Conservation (phyloP, 31 red algal genomes). For the Odonthalia washingtoniensis region DNA sequence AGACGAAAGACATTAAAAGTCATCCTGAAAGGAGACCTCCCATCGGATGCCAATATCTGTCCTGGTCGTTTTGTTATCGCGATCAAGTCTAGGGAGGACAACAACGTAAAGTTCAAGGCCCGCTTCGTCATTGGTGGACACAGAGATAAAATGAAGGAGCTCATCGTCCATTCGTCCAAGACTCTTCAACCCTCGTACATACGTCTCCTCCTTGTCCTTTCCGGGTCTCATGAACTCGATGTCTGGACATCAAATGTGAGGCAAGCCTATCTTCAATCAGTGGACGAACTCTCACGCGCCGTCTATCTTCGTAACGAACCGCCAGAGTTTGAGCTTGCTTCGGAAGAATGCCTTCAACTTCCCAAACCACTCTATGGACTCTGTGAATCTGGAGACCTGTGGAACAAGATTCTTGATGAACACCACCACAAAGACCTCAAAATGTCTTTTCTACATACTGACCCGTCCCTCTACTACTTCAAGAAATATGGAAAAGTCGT, state of each 20-base stretch:
- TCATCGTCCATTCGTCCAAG: slow-evolving; percentile 46
- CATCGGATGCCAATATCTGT: no score
- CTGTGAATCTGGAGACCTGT: no score
- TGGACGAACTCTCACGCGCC: slow-evolving; percentile 27
- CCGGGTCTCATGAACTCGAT: no score
- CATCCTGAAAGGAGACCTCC: no score
- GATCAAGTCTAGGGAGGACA: slow-evolving; percentile 47
- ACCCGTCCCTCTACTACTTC: slow-evolving; percentile 40
- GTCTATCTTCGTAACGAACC: slow-evolving; percentile 36
- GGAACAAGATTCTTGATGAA: slow-evolving; percentile 16
- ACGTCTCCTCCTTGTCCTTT: no score
- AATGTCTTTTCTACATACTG: slow-evolving; percentile 16
- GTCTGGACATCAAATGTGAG: no score
- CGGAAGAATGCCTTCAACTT: slow-evolving; percentile 27
- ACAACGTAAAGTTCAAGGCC: slow-evolving; percentile 34
- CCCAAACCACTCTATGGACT: slow-evolving; percentile 45
- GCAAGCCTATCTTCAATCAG: no score
- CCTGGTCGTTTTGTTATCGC: slow-evolving; percentile 42
- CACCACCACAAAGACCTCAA: slow-evolving; percentile 26
- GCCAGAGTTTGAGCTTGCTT: slow-evolving; percentile 43
- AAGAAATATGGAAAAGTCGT: background rate
- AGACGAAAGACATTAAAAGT: no score
- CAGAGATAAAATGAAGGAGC: slow-evolving; percentile 19
- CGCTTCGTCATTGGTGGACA: slow-evolving; percentile 41
- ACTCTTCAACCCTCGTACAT: no score